Base-by-base conservation (phyloP, 768 basidiomycete species). In the Suillus weaverae region DNA sequence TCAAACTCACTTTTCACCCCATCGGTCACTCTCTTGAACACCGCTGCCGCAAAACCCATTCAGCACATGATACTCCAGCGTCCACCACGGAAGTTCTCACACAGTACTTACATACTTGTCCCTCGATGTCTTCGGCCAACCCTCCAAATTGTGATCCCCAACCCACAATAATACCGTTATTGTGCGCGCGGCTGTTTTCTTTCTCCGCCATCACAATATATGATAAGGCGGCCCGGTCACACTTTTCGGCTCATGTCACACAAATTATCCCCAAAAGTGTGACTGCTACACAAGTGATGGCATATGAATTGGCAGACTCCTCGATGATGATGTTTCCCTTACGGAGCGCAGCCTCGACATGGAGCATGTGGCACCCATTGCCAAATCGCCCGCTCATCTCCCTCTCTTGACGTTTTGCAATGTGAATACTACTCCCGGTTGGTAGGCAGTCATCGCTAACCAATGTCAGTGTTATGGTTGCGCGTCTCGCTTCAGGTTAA, bases 41-140 rank as follows among this genome's bases (percentile, higher is more conserved):
- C 57, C 57, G 57, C 5, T 36, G n/a, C 46, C 63, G 35, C 55
- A 26, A 26, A 26, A 14, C 50, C 62, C 32, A 35, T 63, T 48
- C 59, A 56, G 33, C n/a, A n/a, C 6, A 43, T 41, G 61, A 59
- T 62, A 69, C 50, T 63, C 61, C 51, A 66, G 41, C 33, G 64
- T n/a, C 38, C 26, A 57, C 9, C 38, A 57, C 56, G 56, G 56
- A 57, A 39, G 2, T 57, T 57, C 56, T 10, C 56, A 57, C 26
- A 26, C 26, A 26, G 26, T n/a, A n/a, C n/a, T n/a, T n/a, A n/a
- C n/a, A n/a, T n/a, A n/a, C n/a, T n/a, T n/a, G n/a, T n/a, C n/a
- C n/a, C n/a, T n/a, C n/a, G n/a, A n/a, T n/a, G 26, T 26, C 35
- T 60, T 74, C 74, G 74, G 74, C 64, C 72, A 46, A 8, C 20